Base-by-base conservation (phyloP, 139 green algal species). In the Edaphochlamys debaryana region DNA sequence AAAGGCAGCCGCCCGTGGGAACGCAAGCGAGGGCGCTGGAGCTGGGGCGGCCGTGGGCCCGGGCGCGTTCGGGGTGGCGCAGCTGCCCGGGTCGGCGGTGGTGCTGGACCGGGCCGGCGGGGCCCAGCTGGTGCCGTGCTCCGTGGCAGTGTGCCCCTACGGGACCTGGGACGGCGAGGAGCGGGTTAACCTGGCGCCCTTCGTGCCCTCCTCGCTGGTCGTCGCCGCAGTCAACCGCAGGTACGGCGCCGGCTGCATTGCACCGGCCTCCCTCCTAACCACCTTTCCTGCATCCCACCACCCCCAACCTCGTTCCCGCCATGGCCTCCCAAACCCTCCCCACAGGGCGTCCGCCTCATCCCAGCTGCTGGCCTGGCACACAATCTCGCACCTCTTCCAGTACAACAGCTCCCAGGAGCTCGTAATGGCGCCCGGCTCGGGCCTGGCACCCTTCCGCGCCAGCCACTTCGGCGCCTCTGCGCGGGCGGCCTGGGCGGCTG, bases 301-400 rank as follows among this genome's bases (percentile, higher is more conserved):
- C n/a, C n/a, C n/a, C n/a, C n/a, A n/a, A n/a, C n/a, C n/a, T n/a
- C n/a, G n/a, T n/a, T n/a, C 54, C 30, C 54, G 19, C 23, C 20
- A 63, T 63, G 19, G 54, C 54, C 54, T 63, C 22, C 5, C 19
- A 22, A 17, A 63, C 13, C 54, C 66, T 2, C 13, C 4, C 45
- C 9, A 17, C 48, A 78, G 70, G 48, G 29, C 32, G 19, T 29
- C 73, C 0, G 32, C 38, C 3, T 19, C 37, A 25, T 25, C 40
- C 29, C 74, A 67, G n/a, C 41, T 71, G n/a, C 60, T 81, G n/a
- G 74, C 74, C 30, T 81, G 60, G 60, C 40, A 81, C 41, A 38
- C 74, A 3, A 9, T 81, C 9, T 41, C 60, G 15, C 32, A 72
- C 62, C 41, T 81, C 15, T 58, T 60, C n/a, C 8, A 41, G 19